Conservation (phyloP, 345 rosid species). For the Reutealis trisperma region DNA sequence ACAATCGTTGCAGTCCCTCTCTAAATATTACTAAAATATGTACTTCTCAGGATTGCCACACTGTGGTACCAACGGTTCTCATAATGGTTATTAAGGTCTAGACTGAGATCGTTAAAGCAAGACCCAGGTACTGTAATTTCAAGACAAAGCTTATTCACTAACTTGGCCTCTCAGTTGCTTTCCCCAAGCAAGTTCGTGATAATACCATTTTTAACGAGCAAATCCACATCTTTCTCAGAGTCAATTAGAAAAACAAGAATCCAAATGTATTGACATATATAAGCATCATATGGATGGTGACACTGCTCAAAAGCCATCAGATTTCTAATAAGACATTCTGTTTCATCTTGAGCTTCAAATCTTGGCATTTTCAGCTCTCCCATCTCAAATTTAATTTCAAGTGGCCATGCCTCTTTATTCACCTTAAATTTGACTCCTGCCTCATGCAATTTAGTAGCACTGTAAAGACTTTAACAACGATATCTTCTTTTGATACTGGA, state of each 20-base stretch:
- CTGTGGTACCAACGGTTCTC: not conserved
- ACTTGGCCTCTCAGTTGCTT: not conserved
- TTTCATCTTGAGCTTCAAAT: no score
- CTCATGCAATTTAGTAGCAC: not conserved
- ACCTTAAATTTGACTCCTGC: not conserved
- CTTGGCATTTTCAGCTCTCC: not conserved
- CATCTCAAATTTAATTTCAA: not conserved
- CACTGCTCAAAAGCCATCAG: not conserved
- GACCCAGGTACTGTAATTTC: not conserved
- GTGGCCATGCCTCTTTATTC: not conserved
- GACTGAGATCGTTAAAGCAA: fast-evolving
- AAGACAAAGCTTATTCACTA: not conserved
- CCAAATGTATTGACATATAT: not conserved
- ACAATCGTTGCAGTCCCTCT: not conserved
- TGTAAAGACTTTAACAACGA: not conserved
- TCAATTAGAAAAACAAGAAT: not conserved
- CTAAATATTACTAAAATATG: not conserved
- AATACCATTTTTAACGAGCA: not conserved
- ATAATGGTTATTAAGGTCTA: not conserved
- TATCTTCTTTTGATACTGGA: not conserved
- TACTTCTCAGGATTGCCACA: not conserved
- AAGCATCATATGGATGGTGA: not conserved
- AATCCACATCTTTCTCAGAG: not conserved
- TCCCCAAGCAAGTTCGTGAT: not conserved
- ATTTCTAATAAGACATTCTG: not conserved